phyloP scores from a whole-genome alignment of 306 rosid genomes.

The Vicia faba region DNA sequence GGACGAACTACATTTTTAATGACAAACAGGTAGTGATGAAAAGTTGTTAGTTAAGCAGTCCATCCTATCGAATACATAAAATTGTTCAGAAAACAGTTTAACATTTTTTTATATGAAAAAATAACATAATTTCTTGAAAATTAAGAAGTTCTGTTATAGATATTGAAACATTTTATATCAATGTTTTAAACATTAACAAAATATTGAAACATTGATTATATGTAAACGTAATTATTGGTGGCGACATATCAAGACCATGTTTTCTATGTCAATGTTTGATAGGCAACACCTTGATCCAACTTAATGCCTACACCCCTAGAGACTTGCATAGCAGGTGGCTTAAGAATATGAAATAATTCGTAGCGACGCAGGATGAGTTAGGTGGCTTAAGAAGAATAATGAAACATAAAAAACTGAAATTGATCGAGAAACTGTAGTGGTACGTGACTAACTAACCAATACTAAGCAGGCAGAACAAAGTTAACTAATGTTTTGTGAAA shows the following conservation, averaged over 20 bases:
- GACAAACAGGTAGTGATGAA: constrained; percentile 75
- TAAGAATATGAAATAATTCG: no score
- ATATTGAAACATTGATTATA: no score
- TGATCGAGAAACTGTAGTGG: not conserved
- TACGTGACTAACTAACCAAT: not conserved
- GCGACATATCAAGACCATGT: no score
- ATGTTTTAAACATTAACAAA: no score
- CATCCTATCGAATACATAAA: not conserved
- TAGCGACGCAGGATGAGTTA: no score
- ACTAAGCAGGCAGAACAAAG: not conserved
- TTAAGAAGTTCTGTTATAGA: not conserved
- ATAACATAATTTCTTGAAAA: not conserved
- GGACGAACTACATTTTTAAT: constrained; percentile 94
- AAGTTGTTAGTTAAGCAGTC: not conserved
- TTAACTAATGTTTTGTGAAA: not conserved
- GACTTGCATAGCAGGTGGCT: no score
- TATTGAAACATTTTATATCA: no score
- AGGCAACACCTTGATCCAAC: no score
- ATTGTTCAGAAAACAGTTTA: not conserved
- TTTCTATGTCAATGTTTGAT: no score
- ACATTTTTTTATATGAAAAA: not conserved
- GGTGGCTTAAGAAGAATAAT: not conserved
- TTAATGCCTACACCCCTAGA: no score
- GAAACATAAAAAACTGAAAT: not conserved
- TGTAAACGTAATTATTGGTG: no score